These are phyloP conservation scores for Chaetomiaceae sp. DNA, from an alignment of 2,329 filamentous ascomycete species.

Conservation along the genomic window DNA sequence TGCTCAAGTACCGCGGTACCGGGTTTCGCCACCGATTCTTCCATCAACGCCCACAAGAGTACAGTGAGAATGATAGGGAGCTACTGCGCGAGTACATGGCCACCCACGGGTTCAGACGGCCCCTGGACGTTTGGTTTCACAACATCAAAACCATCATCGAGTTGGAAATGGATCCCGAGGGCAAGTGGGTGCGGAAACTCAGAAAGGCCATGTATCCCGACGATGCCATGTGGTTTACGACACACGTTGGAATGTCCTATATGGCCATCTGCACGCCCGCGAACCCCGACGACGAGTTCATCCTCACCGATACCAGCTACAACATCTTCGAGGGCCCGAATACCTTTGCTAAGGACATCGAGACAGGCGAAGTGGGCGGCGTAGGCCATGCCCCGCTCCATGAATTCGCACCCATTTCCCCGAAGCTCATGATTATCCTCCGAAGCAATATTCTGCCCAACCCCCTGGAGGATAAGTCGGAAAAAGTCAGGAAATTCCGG, in stretches of 20 bases:
- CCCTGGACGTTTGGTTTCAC: constrained; percentile 30
- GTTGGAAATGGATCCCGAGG: constrained; percentile 25
- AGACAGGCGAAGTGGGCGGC: constrained; percentile 12
- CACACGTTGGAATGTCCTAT: constrained; percentile 19
- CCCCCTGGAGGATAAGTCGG: constrained; percentile 24
- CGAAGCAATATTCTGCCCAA: constrained; percentile 23
- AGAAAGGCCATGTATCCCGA: constrained; percentile 22
- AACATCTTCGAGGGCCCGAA: constrained; percentile 28
- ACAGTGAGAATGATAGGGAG: constrained; percentile 28
- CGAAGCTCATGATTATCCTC: constrained; percentile 29
- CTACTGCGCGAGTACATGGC: constrained; percentile 26
- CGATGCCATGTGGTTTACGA: constrained; percentile 28
- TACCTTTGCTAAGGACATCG: constrained; percentile 10
- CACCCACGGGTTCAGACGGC: constrained; percentile 25
- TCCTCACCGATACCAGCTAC: constrained; percentile 24
- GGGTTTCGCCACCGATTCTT: constrained; percentile 35
- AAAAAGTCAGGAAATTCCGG: not conserved
- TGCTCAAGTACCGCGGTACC: constrained; percentile 42
- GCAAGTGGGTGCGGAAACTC: constrained; percentile 23
- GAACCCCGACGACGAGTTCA: constrained; percentile 21
- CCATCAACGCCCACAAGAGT: constrained; percentile 32
- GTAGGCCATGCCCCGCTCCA: constrained; percentile 23
- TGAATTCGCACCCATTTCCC: constrained; percentile 27
- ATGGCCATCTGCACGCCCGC: constrained; percentile 29
- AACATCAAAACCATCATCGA: constrained; percentile 28